Base-by-base conservation (phyloP, 2,329 filamentous ascomycete genomes). In the Fusarium goolgardi region DNA sequence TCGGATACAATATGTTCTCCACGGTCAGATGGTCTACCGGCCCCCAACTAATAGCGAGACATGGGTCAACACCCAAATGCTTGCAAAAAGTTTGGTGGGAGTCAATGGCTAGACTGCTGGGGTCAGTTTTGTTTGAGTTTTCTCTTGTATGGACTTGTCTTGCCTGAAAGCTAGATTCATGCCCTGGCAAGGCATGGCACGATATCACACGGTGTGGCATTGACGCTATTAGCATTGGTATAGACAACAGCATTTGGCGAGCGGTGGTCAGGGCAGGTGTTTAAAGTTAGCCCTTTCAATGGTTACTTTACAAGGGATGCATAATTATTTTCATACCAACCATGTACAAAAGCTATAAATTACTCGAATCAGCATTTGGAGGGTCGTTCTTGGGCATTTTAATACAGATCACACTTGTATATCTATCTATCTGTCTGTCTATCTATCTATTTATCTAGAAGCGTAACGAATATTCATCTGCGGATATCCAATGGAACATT, bases 281-380 rank as follows among this genome's bases (percentile, higher is more conserved):
- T 65, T 56, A 56, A 63, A 56, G 59, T 59, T 59, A 16, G 8
- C 11, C 29, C 27, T 27, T 45, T 45, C 27, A 35, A 47, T 35
- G n/a, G 46, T 40, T 23, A 25, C 25, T 39, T 37, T 29, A 57
- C 53, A 59, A 59, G 35, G 47, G 54, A 63, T 41, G 49, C 57
- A 55, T 44, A 37, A 59, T 35, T 40, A 58, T 23, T 39, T 47
- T 45, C 62, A 61, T 53, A 45, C 23, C 43, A 72, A 53, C 39
- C 55, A 65, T 69, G 65, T 65, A 70, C 55, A 62, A 67, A 67
- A 59, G 21, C 37, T 59, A 61, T 49, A 63, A 47, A 59, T 43
- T 39, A 46, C 32, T 41, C 39, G 25, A 43, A 31, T 51, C 47
- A 57, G 27, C 43, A 31, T 45, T 50, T 39, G 59, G 44, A 46